These are phyloP conservation scores for Paecilomyces variotii DNA, from an alignment of 2,329 filamentous ascomycete genomes.

Conservation along the genomic window DNA sequence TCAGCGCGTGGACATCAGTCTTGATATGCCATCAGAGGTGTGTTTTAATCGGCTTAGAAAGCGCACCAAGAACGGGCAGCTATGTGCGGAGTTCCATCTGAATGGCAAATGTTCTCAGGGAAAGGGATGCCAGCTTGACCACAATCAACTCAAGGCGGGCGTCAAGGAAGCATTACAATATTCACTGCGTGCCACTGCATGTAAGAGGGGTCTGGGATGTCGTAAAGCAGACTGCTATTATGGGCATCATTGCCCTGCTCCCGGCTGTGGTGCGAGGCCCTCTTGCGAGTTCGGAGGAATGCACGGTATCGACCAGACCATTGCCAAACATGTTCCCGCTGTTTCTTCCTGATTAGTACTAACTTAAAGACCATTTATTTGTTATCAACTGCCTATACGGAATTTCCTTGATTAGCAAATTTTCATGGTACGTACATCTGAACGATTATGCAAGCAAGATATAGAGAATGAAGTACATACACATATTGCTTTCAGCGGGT, in stretches of 20 bases:
- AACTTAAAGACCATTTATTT: background rate
- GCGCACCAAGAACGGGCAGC: conserved; percentile 23
- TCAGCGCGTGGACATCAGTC: background rate
- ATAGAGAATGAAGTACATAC: too few relatives aligned
- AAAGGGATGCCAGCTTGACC: conserved; percentile 29
- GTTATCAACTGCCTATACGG: background rate
- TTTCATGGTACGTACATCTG: background rate
- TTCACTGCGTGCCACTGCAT: conserved; percentile 17
- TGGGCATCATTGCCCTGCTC: conserved; percentile 25
- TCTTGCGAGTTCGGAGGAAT: background rate
- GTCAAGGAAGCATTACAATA: conserved; percentile 30
- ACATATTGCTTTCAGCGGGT: too few relatives aligned
- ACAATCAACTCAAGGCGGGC: conserved; percentile 26
- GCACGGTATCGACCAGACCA: background rate
- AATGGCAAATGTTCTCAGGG: conserved; percentile 20
- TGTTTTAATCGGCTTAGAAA: background rate
- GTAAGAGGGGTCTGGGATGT: conserved; percentile 22
- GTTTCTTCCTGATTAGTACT: background rate
- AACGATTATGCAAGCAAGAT: too few relatives aligned
- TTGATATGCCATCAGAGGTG: background rate
- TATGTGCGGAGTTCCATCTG: conserved; percentile 39
- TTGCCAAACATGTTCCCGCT: background rate
- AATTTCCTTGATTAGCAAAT: background rate
- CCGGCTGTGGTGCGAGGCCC: background rate
- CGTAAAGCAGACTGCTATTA: conserved; percentile 26